These are phyloP conservation scores for Thuidium tamariscinum DNA, from an alignment of 225 moss, liverwort and hornwort species.

Conservation along the genomic window DNA sequence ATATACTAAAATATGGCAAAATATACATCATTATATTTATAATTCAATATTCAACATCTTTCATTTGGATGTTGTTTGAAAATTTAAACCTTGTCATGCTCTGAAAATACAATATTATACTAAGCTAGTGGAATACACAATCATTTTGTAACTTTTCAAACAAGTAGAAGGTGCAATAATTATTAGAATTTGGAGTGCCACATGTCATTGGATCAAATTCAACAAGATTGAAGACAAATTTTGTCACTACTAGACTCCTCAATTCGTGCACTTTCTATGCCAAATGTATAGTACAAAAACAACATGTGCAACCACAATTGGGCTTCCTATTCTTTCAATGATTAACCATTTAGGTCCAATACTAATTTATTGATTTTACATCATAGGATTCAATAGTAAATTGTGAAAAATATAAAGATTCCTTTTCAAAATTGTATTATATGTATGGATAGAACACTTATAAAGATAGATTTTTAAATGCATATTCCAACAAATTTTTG, in stretches of 20 bases:
- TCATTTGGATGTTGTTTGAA: neutral
- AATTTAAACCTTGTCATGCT: neutral
- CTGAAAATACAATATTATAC: neutral
- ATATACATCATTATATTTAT: neutral
- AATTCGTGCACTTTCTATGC: neutral
- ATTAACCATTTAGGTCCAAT: neutral
- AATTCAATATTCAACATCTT: neutral
- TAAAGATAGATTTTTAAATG: neutral
- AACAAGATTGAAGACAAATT: neutral
- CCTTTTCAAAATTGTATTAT: too few species aligned
- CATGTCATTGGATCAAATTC: neutral
- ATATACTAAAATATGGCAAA: neutral
- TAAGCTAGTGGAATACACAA: neutral
- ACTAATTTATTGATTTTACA: neutral
- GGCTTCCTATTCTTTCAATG: neutral
- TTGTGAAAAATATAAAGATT: too few species aligned
- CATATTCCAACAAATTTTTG: too few species aligned
- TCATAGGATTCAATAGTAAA: neutral
- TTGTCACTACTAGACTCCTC: neutral
- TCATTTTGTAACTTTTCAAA: neutral
- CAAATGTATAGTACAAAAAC: neutral
- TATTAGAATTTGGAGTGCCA: neutral
- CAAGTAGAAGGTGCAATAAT: neutral
- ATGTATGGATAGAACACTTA: neutral
- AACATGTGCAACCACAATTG: neutral